phyloP scores from a whole-genome alignment of 1,284 basidiomycete genomes.

The Puccinia triticina region DNA sequence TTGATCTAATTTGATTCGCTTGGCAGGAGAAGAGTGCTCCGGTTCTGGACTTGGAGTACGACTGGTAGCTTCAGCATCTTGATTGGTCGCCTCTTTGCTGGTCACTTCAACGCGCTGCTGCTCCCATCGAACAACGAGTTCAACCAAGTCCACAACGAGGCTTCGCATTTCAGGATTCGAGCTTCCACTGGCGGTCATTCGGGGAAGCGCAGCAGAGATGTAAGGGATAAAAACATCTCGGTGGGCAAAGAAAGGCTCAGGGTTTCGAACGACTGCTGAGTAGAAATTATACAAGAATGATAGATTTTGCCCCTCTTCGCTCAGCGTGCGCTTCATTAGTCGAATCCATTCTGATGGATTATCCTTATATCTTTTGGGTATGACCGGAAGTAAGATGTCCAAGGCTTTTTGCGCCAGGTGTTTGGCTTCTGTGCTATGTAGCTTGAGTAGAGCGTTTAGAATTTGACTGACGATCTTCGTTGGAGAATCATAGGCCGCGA shows the following conservation, averaged over 20 bases:
- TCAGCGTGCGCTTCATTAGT: constrained; percentile 80
- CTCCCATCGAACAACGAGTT: constrained; percentile 62
- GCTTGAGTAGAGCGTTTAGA: constrained; percentile 88
- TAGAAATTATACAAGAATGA: constrained; percentile 86
- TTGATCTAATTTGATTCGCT: constrained; percentile 52
- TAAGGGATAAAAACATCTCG: constrained; percentile 94
- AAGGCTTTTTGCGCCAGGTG: constrained; percentile 81
- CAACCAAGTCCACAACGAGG: constrained; percentile 62
- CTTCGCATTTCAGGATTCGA: constrained; percentile 80
- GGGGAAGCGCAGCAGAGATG: constrained; percentile 85
- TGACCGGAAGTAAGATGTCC: constrained; percentile 85
- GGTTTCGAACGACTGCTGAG: constrained; percentile 87
- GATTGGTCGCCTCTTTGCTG: constrained; percentile 56
- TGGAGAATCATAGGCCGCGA: constrained; percentile 85
- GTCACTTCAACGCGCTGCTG: constrained; percentile 65
- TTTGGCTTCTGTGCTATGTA: constrained; percentile 74
- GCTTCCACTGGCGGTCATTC: constrained; percentile 73
- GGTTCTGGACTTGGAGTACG: constrained; percentile 50
- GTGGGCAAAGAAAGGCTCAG: constrained; percentile 88
- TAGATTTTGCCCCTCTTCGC: constrained; percentile 83
- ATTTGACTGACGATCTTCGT: constrained; percentile 92
- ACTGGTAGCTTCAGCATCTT: neutral
- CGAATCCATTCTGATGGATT: constrained; percentile 82
- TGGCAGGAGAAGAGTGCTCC: constrained; percentile 47
- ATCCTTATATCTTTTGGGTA: constrained; percentile 66